phyloP scores from a whole-genome alignment of 78 protist species.

The Paulinella micropora region DNA sequence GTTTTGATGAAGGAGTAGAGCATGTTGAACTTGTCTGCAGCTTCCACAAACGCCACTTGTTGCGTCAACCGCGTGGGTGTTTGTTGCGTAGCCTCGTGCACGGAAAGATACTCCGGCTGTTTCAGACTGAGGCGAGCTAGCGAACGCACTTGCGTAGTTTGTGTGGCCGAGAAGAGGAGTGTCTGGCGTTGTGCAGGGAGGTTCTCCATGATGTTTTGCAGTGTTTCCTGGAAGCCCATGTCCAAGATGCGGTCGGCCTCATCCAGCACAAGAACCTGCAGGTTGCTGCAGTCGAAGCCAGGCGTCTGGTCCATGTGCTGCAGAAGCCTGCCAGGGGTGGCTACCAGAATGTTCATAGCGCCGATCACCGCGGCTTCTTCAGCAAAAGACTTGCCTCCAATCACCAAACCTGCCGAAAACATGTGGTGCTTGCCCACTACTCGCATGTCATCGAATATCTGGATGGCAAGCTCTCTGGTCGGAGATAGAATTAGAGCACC shows the following conservation, averaged over 20 bases:
- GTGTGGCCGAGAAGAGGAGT: slow-evolving; percentile 91
- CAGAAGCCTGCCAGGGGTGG: slow-evolving; percentile 94
- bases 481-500: slow-evolving; percentile 94
- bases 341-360: slow-evolving; percentile 70
- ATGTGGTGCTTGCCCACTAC: slow-evolving; percentile 54
- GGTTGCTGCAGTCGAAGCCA: slow-evolving; percentile 38
- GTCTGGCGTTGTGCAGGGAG: slow-evolving; percentile 74
- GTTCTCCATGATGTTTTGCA: slow-evolving; percentile 59
- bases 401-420: slow-evolving; percentile 77
- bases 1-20: slow-evolving; percentile 62
- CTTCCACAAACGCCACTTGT: slow-evolving; percentile 23
- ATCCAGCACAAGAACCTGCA: slow-evolving; percentile 77
- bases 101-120: not conserved
- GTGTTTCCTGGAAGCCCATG: slow-evolving; percentile 65
- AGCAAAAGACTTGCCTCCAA: slow-evolving; percentile 68
- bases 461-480: slow-evolving; percentile 93
- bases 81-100: not conserved
- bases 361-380: slow-evolving; percentile 43
- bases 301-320: slow-evolving; percentile 87
- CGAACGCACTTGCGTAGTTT: slow-evolving; percentile 39
- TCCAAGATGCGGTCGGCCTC: slow-evolving; percentile 91
- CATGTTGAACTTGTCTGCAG: slow-evolving; percentile 57
- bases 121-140: not conserved
- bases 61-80: not conserved
- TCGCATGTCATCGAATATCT: slow-evolving; percentile 78